Base-by-base conservation (phyloP, 805 yeast genomes). In the Candida sithepensis region DNA sequence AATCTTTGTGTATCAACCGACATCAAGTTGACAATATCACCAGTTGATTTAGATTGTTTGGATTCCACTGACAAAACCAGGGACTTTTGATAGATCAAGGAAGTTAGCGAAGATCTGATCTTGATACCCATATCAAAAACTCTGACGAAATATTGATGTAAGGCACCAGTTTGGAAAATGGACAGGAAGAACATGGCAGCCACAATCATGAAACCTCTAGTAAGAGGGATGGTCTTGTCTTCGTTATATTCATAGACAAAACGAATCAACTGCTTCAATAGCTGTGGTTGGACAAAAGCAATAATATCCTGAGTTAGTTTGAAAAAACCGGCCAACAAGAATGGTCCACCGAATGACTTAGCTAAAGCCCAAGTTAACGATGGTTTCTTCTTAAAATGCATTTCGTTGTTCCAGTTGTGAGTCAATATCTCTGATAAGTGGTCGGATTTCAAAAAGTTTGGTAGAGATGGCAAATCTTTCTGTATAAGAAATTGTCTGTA, bases 1-100 rank as follows among this genome's bases (percentile, higher is more conserved):
- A 91, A 70, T 68, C 96, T 81, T 68, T 87, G 96, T 2, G 90
- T 83, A 69, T 91, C 98, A 40, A 91, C 96, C 45, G 96, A 84
- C 97, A 91, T 89, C 59, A 91, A 73, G 62, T 91, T 91, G 48
- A 91, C 97, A 55, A 92, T 87, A 64, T 90, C 97, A 61, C 98
- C 98, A 4, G 96, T 87, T 28, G 88, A 79, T 37, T 88, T 80
- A 57, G 78, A 68, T 61, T 79, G 81, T 50, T 81, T 81, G 10
- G 88, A 79, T 60, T 87, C 94, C 55, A 79, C 82, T 1, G 92
- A 85, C 50, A 87, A 69, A 13, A 74, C 78, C 53, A 87, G 64
- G 0, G 94, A 72, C 61, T 87, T 87, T 55, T 81, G 72, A 63
- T 87, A 87, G 44, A 87, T 76, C 16, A 80, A 70, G 1, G 90